phyloP scores from a whole-genome alignment of 345 rosid genomes.

The Anastatica hierochuntica region DNA sequence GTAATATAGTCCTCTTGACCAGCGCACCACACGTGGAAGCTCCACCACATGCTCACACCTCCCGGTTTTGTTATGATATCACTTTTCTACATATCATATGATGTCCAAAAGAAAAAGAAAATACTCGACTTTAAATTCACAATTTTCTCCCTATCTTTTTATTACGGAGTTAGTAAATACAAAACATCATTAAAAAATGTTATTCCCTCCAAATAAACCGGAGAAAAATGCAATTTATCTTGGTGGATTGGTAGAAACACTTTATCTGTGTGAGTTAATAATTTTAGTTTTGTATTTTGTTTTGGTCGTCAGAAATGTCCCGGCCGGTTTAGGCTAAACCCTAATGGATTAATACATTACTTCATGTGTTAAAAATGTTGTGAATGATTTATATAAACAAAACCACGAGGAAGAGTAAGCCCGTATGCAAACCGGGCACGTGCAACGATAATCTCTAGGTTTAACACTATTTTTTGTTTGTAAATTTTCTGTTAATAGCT shows the following conservation, averaged over 20 bases:
- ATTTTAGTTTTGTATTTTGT: background rate
- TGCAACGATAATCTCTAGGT: conserved; percentile 23
- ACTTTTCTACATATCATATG: background rate
- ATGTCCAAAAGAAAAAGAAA: background rate
- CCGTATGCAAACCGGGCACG: conserved; percentile 27
- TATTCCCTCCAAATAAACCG: background rate
- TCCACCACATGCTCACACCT: conserved; percentile 19
- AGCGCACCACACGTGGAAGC: conserved; percentile 27
- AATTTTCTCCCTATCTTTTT: conserved; percentile 5
- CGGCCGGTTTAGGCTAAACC: too few relatives aligned
- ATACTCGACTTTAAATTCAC: background rate
- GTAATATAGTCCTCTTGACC: conserved; percentile 23
- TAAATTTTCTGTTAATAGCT: too few relatives aligned
- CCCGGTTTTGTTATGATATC: conserved; percentile 12
- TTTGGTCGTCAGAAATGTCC: too few relatives aligned
- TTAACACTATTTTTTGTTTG: too few relatives aligned
- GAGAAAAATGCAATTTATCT: background rate
- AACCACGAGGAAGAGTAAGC: conserved; percentile 26
- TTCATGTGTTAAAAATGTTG: background rate
- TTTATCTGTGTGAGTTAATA: background rate
- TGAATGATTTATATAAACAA: background rate
- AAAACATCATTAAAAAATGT: too few relatives aligned
- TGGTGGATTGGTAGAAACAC: too few relatives aligned
- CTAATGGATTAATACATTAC: too few relatives aligned
- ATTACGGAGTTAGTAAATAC: too few relatives aligned